Evolutionary conservation across 2,329 filamentous ascomycete species (phyloP).

Genomic region (Scolecobasidium constrictum): DNA sequence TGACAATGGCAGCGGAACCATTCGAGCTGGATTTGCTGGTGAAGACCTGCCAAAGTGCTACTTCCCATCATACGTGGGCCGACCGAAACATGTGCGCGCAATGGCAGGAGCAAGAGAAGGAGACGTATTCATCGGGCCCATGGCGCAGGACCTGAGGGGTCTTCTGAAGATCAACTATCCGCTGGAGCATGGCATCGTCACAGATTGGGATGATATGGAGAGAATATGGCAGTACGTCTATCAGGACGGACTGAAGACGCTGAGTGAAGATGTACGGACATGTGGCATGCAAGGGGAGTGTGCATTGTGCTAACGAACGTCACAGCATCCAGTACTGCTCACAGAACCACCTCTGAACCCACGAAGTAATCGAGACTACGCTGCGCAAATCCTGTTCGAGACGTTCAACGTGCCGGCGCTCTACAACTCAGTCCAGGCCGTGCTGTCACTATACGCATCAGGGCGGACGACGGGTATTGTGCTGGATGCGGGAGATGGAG

Average conservation of each 20-base stretch:
- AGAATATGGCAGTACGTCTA: constrained; percentile 99
- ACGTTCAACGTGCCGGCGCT: constrained; percentile 96
- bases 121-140: constrained; percentile 91
- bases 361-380: constrained; percentile 87
- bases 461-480: constrained; percentile 94
- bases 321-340: constrained; percentile 81
- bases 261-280: constrained; percentile 77
- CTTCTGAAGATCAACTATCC: constrained; percentile 93
- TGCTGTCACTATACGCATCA: constrained; percentile 89
- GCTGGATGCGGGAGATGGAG: constrained; percentile 87
- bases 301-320: not conserved
- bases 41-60: constrained; percentile 93
- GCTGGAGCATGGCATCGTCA: constrained; percentile 94
- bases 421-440: constrained; percentile 94
- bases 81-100: constrained; percentile 89
- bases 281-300: constrained; percentile 4
- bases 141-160: constrained; percentile 81
- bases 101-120: constrained; percentile 94
- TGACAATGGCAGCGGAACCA: constrained; percentile 97
- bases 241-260: constrained; percentile 85
- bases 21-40: constrained; percentile 91
- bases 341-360: constrained; percentile 96
- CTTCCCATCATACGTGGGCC: constrained; percentile 93
- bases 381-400: constrained; percentile 95
- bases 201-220: constrained; percentile 99